A percentile compares a stretch with the other conserved stretches of the same genome.
Evolutionary conservation across 495 filamentous ascomycete species (phyloP).

Genomic region (Talaromyces wortmannii): DNA sequence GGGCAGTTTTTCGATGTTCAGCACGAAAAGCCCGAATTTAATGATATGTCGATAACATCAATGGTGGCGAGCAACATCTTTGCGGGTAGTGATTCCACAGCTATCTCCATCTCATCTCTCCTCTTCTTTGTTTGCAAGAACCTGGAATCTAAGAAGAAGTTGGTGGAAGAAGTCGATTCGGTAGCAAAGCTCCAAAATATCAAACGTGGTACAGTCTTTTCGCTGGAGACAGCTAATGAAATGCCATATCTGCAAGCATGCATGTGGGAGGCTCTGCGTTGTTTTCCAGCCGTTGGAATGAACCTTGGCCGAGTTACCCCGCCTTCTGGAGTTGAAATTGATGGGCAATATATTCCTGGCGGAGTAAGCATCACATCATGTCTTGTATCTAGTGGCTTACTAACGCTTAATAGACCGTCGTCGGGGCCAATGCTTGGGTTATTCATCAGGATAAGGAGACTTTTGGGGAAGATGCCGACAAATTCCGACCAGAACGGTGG

Average conservation of each 20-base stretch:
- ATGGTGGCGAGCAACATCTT: no score
- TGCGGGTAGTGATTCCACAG: no score
- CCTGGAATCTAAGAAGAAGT: no score
- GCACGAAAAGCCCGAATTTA: no score
- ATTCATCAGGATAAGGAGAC: conserved; percentile 23
- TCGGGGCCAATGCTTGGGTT: conserved; percentile 16
- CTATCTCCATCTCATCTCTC: no score
- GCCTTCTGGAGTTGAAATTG: conserved; percentile 15
- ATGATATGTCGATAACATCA: not conserved
- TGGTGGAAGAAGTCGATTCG: no score
- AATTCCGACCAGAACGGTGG: conserved; percentile 49
- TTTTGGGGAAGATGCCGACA: conserved; percentile 39
- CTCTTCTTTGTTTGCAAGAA: no score
- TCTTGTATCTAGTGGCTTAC: no score
- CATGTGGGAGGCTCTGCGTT: conserved; percentile 29
- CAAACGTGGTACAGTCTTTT: not conserved
- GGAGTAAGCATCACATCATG: no score
- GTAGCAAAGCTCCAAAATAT: not conserved
- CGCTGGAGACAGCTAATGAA: not conserved
- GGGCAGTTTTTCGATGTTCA: no score
- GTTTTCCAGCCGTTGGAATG: conserved; percentile 12
- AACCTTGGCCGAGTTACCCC: conserved; percentile 21
- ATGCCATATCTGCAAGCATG: conserved; percentile 44
- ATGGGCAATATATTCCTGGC: conserved; percentile 17
- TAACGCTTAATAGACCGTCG: conserved; percentile 4